These are phyloP conservation scores for Chytriomyces hyalinus DNA, from an alignment of 192 early-diverging fungal genomes.

Conservation along the genomic window DNA sequence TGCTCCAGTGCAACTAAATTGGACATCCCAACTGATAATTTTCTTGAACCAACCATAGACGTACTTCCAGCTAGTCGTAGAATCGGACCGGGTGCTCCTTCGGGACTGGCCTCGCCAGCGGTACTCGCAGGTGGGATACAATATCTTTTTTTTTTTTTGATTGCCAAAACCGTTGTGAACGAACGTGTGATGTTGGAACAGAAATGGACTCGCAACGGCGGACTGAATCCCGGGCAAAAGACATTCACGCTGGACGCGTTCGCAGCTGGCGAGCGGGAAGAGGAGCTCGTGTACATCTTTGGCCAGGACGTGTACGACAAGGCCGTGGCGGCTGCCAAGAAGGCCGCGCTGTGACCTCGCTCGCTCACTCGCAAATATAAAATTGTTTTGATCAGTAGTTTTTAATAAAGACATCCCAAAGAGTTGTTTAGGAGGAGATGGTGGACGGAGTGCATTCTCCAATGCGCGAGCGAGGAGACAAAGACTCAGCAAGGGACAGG, in stretches of 20 bases:
- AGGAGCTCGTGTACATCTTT: slow-evolving; percentile 39
- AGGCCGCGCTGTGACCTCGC: background rate
- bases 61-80: slow-evolving; percentile 38
- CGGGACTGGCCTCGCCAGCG: slow-evolving; percentile 41
- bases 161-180: background rate
- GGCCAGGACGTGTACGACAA: slow-evolving; percentile 32
- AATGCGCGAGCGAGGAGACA: background rate
- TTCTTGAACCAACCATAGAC: slow-evolving; percentile 3
- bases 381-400: too few relatives aligned
- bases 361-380: too few relatives aligned
- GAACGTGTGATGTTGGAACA: background rate
- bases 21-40: background rate
- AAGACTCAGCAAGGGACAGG: background rate
- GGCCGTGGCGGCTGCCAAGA: slow-evolving; percentile 27
- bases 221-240: slow-evolving; percentile 35
- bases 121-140: slow-evolving; percentile 26
- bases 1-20: background rate
- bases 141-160: background rate
- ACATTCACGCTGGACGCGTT: slow-evolving; percentile 15
- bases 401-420: too few relatives aligned
- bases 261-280: slow-evolving; percentile 21
- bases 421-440: too few relatives aligned
- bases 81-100: slow-evolving; percentile 27
- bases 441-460: too few relatives aligned
- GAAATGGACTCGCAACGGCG: slow-evolving; percentile 42